Evolutionary conservation across 139 green algal genomes (phyloP), one percentile per base, ranked within the genome.

Genomic region (Diplosphaera chodatii): DNA sequence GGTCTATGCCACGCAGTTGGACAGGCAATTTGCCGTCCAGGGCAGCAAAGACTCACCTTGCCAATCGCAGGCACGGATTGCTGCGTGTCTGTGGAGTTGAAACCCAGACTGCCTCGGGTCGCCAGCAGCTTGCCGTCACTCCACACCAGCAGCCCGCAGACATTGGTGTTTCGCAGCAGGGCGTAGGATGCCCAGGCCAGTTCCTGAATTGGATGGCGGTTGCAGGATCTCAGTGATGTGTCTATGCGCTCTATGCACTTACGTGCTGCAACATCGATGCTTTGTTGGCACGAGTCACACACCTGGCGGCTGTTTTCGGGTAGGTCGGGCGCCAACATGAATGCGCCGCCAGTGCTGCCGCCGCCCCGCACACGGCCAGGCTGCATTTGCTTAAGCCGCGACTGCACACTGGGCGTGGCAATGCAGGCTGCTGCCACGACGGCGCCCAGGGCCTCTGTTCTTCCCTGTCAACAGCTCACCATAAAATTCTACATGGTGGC

Each of bases 141-240:
- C 23, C 84, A 34, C 40, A 93, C 30, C 21, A 89, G n/a, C 64
- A 95, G 68, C 1, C 86, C 84, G 63, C 85, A 91, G 34, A 72
- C 85, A 79, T 96, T 97, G 40, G 88, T 90, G 81, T 96, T 96
- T 37, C 85, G 85, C 28, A 96, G 71, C 66, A 95, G 77, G 8
- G 88, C 80, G 73, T 88, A 94, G 0, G 91, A 94, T 0, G 83
- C 72, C 90, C 89, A 96, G 0, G 90, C 91, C 33, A 94, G 82
- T 72, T 96, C 88, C 85, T 92, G 84, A 48, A 81, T 13, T n/a
- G n/a, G n/a, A 41, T 6, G n/a, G 48, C 1, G 71, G 63, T 6
- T 64, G 64, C 64, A 64, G 72, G 3, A 30, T 32, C 30, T 71
- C 10, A 48, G 37, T 8, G 8, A 48, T n/a, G n/a, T n/a, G n/a